A percentile compares a stretch with the other conserved stretches of the same genome.
phyloP scores from a whole-genome alignment of 2,329 filamentous ascomycete species.

The Xenosphaeropsis pyriputrescens region DNA sequence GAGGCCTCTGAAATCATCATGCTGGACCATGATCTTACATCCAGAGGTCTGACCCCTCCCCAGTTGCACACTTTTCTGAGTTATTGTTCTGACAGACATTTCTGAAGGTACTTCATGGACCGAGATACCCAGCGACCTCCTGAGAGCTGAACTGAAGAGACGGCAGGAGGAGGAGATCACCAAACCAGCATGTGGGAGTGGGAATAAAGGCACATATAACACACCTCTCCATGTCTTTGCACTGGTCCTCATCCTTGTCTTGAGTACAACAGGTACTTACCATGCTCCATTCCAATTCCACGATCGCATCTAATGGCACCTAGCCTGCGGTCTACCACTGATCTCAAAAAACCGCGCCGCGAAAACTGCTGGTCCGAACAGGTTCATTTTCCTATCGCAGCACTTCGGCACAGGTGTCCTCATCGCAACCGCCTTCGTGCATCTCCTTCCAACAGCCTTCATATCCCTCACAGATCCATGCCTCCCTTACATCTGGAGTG shows the following conservation, averaged over 20 bases:
- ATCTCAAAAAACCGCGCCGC: slow-evolving; percentile 15
- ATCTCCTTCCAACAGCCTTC: slow-evolving; percentile 49
- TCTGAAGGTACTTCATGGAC: slow-evolving; percentile 10
- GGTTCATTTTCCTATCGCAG: slow-evolving; percentile 37
- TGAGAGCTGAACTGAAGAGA: slow-evolving; percentile 31
- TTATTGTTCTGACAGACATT: slow-evolving; percentile 3
- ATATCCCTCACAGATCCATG: slow-evolving; percentile 44
- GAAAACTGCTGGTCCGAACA: slow-evolving; percentile 10
- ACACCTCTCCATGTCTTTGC: slow-evolving; percentile 39
- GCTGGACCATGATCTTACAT: slow-evolving; percentile 1
- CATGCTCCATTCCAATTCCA: background rate
- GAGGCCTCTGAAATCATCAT: background rate
- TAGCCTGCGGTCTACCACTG: slow-evolving; percentile 20
- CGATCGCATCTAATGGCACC: slow-evolving; percentile 2
- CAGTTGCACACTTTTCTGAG: background rate
- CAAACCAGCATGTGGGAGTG: slow-evolving; percentile 37
- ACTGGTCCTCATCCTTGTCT: slow-evolving; percentile 36
- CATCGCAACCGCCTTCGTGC: slow-evolving; percentile 75
- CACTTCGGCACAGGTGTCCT: slow-evolving; percentile 74
- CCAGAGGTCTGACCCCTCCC: background rate
- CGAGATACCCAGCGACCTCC: slow-evolving; percentile 17
- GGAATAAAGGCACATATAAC: slow-evolving; percentile 33
- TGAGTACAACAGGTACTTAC: slow-evolving; percentile 32
- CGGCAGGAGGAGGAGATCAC: slow-evolving; percentile 23
- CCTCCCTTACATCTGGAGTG: slow-evolving; percentile 65